Base-by-base conservation (phyloP, 2,329 filamentous ascomycete genomes). In the Diaporthe caulivora region DNA sequence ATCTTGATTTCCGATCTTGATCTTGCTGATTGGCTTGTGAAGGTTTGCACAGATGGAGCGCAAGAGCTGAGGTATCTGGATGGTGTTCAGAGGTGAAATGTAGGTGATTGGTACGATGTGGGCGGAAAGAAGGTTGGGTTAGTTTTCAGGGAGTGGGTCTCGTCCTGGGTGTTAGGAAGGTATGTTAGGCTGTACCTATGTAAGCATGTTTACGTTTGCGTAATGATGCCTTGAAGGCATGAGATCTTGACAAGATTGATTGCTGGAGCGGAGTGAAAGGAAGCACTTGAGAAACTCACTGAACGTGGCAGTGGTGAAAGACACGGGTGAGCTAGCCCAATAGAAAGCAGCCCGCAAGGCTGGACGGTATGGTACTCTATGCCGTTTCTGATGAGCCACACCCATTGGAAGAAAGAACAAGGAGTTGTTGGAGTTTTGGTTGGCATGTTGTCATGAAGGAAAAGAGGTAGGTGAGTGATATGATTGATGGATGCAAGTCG, bases 401-500 rank as follows among this genome's bases (percentile, higher is more conserved):
- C 21, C 44, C 13, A 2, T n/a, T 47, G n/a, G 2, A 24, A 21
- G 54, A 57, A 15, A n/a, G 8, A 26, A n/a, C n/a, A n/a, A 17
- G 8, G 34, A 0, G 11, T 1, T 21, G 1, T 17, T n/a, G 9
- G 1, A 1, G 13, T 24, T 24, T 3, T 17, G 1, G 5, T 24
- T 4, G 6, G 2, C 34, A 0, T 24, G 11, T 26, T 2, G 2
- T 17, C 1, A 9, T 15, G 4, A 13, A 0, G 5, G 5, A 2
- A 4, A 2, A 8, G 3, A 21, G 55, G 7, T 6, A 40, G 17
- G 13, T 18, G 2, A 7, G 37, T 10, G n/a, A 9, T 26, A 26
- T 2, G 6, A 3, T 15, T 40, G 13, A 24, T 1, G 21, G n/a
- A 1, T 10, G 31, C 17, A 10, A 3, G 7, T 40, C 8, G 34